Conservation (phyloP, 768 basidiomycete species). For the Grammothele lineata region DNA sequence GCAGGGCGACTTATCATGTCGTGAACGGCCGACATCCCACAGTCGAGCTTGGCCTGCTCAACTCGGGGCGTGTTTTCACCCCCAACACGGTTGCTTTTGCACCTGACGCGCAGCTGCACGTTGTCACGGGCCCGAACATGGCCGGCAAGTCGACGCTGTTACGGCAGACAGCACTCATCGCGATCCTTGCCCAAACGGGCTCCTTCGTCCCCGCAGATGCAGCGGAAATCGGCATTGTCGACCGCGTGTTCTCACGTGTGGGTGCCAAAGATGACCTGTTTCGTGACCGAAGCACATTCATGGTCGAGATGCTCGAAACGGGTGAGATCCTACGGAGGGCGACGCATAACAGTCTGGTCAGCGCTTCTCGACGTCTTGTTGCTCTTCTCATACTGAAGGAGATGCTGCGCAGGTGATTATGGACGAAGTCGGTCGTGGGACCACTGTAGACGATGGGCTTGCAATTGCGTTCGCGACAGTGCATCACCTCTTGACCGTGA, state of each 20-base stretch:
- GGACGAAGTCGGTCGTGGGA: slow-evolving; percentile 99
- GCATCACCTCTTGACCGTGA: slow-evolving; percentile 70
- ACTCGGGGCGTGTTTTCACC: slow-evolving; percentile 71
- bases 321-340: slow-evolving; percentile 85
- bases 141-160: slow-evolving; percentile 92
- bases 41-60: slow-evolving; percentile 83
- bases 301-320: slow-evolving; percentile 98
- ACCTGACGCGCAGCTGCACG: slow-evolving; percentile 60
- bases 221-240: slow-evolving; percentile 81
- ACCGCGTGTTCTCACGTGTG: slow-evolving; percentile 89
- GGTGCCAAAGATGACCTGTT: slow-evolving; percentile 96
- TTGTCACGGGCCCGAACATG: slow-evolving; percentile 96
- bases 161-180: slow-evolving; percentile 86
- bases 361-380: slow-evolving; percentile 19
- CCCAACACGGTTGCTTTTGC: slow-evolving; percentile 74
- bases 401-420: slow-evolving; percentile 75
- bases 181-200: slow-evolving; percentile 88
- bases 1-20: slow-evolving; percentile 59
- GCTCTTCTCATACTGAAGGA: neutral
- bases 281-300: slow-evolving; percentile 91
- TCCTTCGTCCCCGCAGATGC: slow-evolving; percentile 89
- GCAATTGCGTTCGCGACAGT: slow-evolving; percentile 92
- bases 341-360: slow-evolving; percentile 76
- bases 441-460: slow-evolving; percentile 86
- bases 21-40: slow-evolving; percentile 86